phyloP scores from a whole-genome alignment of 1,284 basidiomycete genomes.

The Rhodotorula mucilaginosa region DNA sequence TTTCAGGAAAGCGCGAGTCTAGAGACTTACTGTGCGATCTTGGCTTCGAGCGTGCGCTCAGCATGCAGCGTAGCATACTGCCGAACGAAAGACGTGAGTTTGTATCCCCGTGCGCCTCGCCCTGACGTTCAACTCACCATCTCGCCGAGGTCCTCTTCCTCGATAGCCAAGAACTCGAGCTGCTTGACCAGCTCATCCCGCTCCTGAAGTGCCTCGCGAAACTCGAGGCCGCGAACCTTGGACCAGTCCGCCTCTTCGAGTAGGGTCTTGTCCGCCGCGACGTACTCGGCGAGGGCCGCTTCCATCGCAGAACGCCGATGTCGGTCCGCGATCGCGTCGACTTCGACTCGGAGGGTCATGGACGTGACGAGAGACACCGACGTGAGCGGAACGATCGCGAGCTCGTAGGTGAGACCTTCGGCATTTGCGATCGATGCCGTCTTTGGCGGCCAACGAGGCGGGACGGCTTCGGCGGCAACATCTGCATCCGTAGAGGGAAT shows the following conservation, averaged over 20 bases:
- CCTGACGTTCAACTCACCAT: conserved; percentile 57
- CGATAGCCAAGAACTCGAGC: conserved; percentile 34
- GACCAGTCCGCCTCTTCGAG: conserved; percentile 64
- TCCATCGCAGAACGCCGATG: conserved; percentile 52
- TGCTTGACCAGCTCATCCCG: conserved; percentile 58
- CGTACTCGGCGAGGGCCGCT: conserved; percentile 62
- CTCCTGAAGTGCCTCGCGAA: conserved; percentile 74
- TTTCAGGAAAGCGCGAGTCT: not conserved
- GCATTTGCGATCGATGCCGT: conserved; percentile 40
- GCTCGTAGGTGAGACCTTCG: conserved; percentile 65
- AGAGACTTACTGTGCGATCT: conserved; percentile 58
- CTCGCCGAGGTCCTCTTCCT: conserved; percentile 59
- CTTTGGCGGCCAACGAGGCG: conserved; percentile 56
- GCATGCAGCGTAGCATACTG: conserved; percentile 75
- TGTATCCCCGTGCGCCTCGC: too few species aligned
- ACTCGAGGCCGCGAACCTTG: conserved; percentile 79
- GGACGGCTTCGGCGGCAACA: conserved; percentile 58
- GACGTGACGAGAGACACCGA: conserved; percentile 76
- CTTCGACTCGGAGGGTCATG: conserved; percentile 69
- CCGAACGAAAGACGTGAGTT: not conserved
- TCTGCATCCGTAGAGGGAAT: conserved; percentile 54
- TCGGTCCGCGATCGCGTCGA: conserved; percentile 63
- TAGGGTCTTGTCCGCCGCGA: not conserved
- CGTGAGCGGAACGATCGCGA: conserved; percentile 65
- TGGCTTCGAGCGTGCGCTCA: conserved; percentile 68